A percentile compares a stretch with the other conserved stretches of the same genome.
phyloP scores from a whole-genome alignment of 176 grass and related monocot species.

The Tillandsia fasciculata region DNA sequence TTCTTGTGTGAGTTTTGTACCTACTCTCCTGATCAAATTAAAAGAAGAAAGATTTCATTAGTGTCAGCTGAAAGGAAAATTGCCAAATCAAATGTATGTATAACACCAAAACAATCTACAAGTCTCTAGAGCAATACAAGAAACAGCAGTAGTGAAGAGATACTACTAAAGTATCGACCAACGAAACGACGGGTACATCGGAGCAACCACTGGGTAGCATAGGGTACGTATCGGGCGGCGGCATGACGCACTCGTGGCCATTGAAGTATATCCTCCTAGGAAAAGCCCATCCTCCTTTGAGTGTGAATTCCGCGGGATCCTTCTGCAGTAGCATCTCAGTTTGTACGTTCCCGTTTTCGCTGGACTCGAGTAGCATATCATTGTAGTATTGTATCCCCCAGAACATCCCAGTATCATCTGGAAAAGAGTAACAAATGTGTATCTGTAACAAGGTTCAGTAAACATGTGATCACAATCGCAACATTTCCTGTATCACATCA shows the following conservation, averaged over 20 bases:
- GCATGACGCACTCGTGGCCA: slow-evolving; percentile 59
- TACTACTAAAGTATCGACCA: not conserved
- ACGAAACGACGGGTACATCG: not conserved
- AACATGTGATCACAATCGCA: no score
- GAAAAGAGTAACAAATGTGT: not conserved
- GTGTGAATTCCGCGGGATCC: slow-evolving; percentile 35
- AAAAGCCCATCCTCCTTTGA: slow-evolving; percentile 55
- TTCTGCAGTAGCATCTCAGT: slow-evolving; percentile 59
- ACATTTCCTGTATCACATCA: no score
- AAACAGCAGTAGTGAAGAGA: not conserved
- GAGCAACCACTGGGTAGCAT: slow-evolving; percentile 34
- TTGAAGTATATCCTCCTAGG: slow-evolving; percentile 57
- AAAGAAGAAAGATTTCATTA: no score
- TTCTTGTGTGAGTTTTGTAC: no score
- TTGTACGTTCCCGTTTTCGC: slow-evolving; percentile 45
- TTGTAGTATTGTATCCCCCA: slow-evolving; percentile 63
- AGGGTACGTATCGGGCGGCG: slow-evolving; percentile 49
- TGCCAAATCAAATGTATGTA: not conserved
- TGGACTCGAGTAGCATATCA: slow-evolving; percentile 44
- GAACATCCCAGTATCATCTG: slow-evolving; percentile 61
- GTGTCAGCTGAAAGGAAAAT: not conserved
- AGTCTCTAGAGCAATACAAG: not conserved
- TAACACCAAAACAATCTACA: slow-evolving; percentile 1
- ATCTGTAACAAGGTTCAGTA: no score
- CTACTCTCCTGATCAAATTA: no score